phyloP scores from a whole-genome alignment of 208 protist species.

The Leishmania turanica region DNA sequence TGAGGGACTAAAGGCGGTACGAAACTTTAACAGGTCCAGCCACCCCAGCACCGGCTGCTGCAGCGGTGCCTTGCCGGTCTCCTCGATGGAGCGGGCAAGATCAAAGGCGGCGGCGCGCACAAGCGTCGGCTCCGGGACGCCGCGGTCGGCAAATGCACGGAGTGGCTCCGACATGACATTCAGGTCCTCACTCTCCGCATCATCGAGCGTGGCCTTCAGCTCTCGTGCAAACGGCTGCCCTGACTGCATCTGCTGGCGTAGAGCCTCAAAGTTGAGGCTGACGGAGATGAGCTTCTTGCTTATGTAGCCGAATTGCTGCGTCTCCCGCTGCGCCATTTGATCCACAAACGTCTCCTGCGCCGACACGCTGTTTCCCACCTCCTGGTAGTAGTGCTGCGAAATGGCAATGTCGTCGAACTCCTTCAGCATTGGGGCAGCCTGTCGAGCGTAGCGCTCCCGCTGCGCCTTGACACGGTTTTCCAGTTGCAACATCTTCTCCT shows the following conservation, averaged over 20 bases:
- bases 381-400: slow-evolving; percentile 84
- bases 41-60: slow-evolving; percentile 69
- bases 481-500: slow-evolving; percentile 28
- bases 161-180: slow-evolving; percentile 63
- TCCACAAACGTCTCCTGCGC: slow-evolving; percentile 57
- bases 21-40: slow-evolving; percentile 88
- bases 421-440: slow-evolving; percentile 61
- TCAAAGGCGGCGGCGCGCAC: slow-evolving; percentile 73
- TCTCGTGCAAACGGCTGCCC: slow-evolving; percentile 67
- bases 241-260: slow-evolving; percentile 38
- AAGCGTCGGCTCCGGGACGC: slow-evolving; percentile 40
- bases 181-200: slow-evolving; percentile 80
- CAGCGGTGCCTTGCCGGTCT: slow-evolving; percentile 52
- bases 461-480: slow-evolving; percentile 57
- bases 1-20: slow-evolving; percentile 71
- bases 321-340: slow-evolving; percentile 61
- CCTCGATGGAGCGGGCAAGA: slow-evolving; percentile 80
- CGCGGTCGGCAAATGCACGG: slow-evolving; percentile 31
- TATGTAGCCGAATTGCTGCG: slow-evolving; percentile 79
- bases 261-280: slow-evolving; percentile 73
- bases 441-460: slow-evolving; percentile 46
- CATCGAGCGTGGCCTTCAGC: slow-evolving; percentile 60
- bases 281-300: slow-evolving; percentile 90
- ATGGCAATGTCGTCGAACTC: slow-evolving; percentile 81
- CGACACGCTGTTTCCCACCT: slow-evolving; percentile 49